Evolutionary conservation across 2,329 filamentous ascomycete species (phyloP), one percentile per base, ranked within the genome.

Genomic region (Claviceps sp.): DNA sequence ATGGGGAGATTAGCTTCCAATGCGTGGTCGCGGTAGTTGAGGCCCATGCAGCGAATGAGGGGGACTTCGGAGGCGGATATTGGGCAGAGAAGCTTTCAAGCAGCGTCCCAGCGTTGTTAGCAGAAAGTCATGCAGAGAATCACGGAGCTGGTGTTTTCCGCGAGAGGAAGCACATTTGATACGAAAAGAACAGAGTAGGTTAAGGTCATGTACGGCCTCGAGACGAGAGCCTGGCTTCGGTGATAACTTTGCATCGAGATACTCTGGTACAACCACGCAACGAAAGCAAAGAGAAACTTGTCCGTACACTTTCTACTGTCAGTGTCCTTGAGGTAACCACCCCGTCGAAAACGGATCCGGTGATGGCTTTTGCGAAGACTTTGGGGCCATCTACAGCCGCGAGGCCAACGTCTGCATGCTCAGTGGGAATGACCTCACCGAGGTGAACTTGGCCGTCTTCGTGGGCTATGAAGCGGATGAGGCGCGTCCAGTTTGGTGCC

Each of bases 21-120:
- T 5, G 67, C 68, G 51, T 71, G 69, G 56, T 71, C 63, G 38
- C 60, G 60, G 57, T 72, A 72, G 61, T 74, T 75, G 50, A 74
- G 65, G 6, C 72, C 71, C 47, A 74, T 60, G 57, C 71, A 74
- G 38, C 71, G 68, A 48, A 73, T 70, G 20, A 67, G 65, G 37
- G 66, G 65, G 5, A 70, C 62, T 37, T 72, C 65, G 13, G 61
- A 53, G 20, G 53, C 53, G 1, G 60, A 55, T 22, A 72, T 51
- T 0, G 70, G 70, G 2, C 64, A 61, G 18, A 72, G 58, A 43
- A 66, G 56, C 56, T 59, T 34, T 11, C 4, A 34, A 34, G 30
- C 1, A 34, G 30, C 30, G 3, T 34, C 9, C 11, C 30, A 34
- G 30, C 30, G 30, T 11, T 1, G 30, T 34, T 34, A 11, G 30